Base-by-base conservation (phyloP, 192 early-diverging fungal species). In the Coemansia sp. region DNA sequence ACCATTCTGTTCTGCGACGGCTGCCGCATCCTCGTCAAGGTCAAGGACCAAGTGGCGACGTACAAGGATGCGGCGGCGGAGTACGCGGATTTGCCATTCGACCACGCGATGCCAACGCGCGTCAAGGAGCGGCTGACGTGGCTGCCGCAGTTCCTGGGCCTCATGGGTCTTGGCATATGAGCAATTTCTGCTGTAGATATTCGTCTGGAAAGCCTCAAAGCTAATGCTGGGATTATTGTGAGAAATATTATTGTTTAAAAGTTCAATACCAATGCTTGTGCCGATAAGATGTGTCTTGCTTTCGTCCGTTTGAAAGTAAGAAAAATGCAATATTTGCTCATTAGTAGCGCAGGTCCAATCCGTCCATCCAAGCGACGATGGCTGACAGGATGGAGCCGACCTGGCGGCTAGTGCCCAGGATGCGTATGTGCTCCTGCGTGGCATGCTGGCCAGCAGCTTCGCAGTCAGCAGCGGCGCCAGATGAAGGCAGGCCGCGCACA, bases 1-100 rank as follows among this genome's bases (percentile, higher is more conserved):
- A 65, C 74, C 17, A 72, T 81, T 34, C 62, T 75, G 43, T 81
- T 76, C 45, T 69, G 62, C 55, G 79, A 81, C 29, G 79, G 79
- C n/a, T 73, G 74, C 52, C 70, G 74, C 0, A 53, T 81, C 42
- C 61, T 81, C 34, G 67, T 81, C n/a, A 64, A 64, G 0, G 71
- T 59, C 5, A 38, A 43, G 15, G 62, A 63, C 17, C 79, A 81
- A 49, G 13, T 62, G 1, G 67, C 68, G 0, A 66, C 71, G 19
- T 79, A 62, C 43, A 63, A 60, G 29, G 67, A 73, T 45, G 61
- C 13, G 0, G 42, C 59, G 0, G 45, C 43, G 3, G 71, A 73
- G 71, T 70, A 73, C 32, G 29, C 46, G 0, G 64, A 67, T 25
- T 42, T 79, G 54, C 76, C 76, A 0, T 58, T 79, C 17, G 67